Conservation (phyloP, 2,329 filamentous ascomycete species). For the Eutypella sp. region DNA sequence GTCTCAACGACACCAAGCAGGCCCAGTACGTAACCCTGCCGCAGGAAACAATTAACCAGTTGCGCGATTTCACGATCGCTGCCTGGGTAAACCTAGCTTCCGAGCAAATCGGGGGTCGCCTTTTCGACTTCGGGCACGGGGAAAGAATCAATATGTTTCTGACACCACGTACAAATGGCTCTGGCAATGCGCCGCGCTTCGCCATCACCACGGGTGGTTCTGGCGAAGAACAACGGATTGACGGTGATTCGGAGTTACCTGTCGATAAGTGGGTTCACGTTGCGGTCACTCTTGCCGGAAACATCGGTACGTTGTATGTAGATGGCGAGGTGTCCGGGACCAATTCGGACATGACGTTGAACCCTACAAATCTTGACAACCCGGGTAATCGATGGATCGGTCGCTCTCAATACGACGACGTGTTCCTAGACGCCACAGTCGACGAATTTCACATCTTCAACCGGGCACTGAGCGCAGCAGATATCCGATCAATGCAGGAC, state of each 20-base stretch:
- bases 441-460: conserved; percentile 18
- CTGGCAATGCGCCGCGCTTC: conserved; percentile 10
- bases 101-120: conserved; percentile 8
- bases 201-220: conserved; percentile 15
- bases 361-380: conserved; percentile 10
- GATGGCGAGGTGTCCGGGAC: conserved; percentile 12
- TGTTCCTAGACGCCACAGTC: conserved; percentile 11
- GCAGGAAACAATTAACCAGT: conserved; percentile 16
- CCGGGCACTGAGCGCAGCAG: conserved; percentile 11
- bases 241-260: conserved; percentile 9
- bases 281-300: conserved; percentile 10
- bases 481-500: conserved; percentile 11
- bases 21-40: conserved; percentile 14
- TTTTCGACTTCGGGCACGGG: conserved; percentile 18
- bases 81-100: conserved; percentile 13
- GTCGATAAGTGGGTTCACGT: conserved; percentile 13
- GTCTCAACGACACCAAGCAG: conserved; percentile 3
- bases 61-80: conserved; percentile 16
- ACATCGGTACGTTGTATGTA: conserved; percentile 12
- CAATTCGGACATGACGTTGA: conserved; percentile 11
- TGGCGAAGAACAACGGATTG: conserved; percentile 10
- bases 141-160: conserved; percentile 15
- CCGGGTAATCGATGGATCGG: conserved; percentile 18
- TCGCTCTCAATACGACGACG: conserved; percentile 13
- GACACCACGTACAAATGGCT: conserved; percentile 8